Percentiles rank a stretch among this genome's conserved stretches.
These are phyloP conservation scores for Gautieria morchelliformis DNA, from an alignment of 768 basidiomycete genomes.

Conservation along the genomic window DNA sequence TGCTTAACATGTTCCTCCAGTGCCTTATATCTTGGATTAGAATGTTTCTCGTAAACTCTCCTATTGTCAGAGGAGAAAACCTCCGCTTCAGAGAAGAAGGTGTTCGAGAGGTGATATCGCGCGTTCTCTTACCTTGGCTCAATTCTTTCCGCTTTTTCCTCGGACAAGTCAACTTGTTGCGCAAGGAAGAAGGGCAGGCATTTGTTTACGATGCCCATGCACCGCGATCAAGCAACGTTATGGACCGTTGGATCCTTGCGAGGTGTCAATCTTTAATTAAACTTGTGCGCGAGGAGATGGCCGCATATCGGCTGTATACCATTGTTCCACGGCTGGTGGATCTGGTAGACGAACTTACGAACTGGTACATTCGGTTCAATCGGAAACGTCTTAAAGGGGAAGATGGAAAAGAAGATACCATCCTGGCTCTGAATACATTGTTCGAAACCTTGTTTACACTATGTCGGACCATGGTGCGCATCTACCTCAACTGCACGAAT, in stretches of 20 bases:
- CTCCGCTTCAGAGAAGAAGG: slow-evolving; percentile 97
- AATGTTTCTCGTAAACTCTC: slow-evolving; percentile 98
- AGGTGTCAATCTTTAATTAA: slow-evolving; percentile 95
- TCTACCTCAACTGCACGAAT: slow-evolving; percentile 4
- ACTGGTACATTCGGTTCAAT: slow-evolving; percentile 99
- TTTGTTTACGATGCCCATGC: slow-evolving; percentile 88
- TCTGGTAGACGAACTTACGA: slow-evolving; percentile 92
- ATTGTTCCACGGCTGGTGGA: slow-evolving; percentile 91
- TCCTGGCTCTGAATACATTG: slow-evolving; percentile 84
- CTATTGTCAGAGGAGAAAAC: slow-evolving; percentile 96
- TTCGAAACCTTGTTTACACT: slow-evolving; percentile 94
- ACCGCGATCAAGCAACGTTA: slow-evolving; percentile 79
- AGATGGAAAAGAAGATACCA: slow-evolving; percentile 80
- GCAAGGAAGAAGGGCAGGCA: slow-evolving; percentile 65
- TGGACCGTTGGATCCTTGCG: slow-evolving; percentile 98
- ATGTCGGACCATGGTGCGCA: slow-evolving; percentile 83
- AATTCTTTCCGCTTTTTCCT: slow-evolving; percentile 99
- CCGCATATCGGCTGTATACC: slow-evolving; percentile 93
- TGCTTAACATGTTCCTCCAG: not conserved
- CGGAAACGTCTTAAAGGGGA: slow-evolving; percentile 92
- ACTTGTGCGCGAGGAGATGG: slow-evolving; percentile 90
- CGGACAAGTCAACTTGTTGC: slow-evolving; percentile 81
- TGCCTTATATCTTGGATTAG: slow-evolving; percentile 27
- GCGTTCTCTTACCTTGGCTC: slow-evolving; percentile 96
- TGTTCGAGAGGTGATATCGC: slow-evolving; percentile 90